Evolutionary conservation across 345 rosid genomes (phyloP).

Genomic region (Eucalyptus marginata): DNA sequence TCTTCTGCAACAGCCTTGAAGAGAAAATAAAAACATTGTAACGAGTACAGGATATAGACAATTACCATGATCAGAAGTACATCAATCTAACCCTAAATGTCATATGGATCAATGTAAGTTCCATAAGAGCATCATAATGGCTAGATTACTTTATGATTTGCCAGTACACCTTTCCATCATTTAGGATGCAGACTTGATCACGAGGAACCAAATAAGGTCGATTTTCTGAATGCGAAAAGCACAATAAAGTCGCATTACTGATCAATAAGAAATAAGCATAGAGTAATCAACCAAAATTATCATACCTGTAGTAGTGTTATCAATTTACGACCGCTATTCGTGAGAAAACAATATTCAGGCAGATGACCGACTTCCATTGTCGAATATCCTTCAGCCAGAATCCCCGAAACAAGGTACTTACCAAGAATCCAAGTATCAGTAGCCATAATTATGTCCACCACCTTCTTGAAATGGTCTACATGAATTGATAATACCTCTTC

Average conservation of each 20-base stretch:
- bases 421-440: conserved; percentile 46
- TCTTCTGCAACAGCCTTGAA: conserved; percentile 26
- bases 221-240: neutral
- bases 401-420: conserved; percentile 36
- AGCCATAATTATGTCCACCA: conserved; percentile 29
- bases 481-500: conserved; percentile 34
- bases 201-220: neutral
- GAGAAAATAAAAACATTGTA: neutral
- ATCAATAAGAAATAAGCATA: neutral
- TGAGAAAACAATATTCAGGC: conserved; percentile 39
- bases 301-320: conserved; percentile 48
- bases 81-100: neutral
- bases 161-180: neutral
- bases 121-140: neutral
- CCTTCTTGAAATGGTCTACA: conserved; percentile 45
- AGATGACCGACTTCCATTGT: conserved; percentile 17
- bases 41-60: neutral
- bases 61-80: neutral
- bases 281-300: neutral
- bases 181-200: neutral
- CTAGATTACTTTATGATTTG: neutral
- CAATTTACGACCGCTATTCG: conserved; percentile 52
- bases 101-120: neutral
- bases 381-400: conserved; percentile 15
- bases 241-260: neutral